Conservation (phyloP, 2,329 filamentous ascomycete genomes). For the Xylaria sp. region DNA sequence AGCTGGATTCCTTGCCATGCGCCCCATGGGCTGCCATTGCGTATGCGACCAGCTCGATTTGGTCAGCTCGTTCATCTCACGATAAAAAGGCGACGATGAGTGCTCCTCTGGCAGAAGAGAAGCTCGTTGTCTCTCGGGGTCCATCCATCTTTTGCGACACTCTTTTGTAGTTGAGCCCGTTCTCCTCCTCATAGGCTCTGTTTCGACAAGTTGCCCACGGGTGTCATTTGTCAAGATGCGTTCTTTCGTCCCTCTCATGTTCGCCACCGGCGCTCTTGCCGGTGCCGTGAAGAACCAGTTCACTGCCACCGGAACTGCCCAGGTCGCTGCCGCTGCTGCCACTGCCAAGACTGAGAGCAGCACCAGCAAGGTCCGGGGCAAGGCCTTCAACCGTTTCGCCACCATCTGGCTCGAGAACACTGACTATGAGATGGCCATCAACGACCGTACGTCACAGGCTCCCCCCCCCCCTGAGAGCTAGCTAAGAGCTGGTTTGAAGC, state of each 20-base stretch:
- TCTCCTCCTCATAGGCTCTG: not conserved
- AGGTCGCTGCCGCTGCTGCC: conserved; percentile 52
- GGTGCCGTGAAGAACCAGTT: conserved; percentile 30
- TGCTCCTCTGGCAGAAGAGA: not conserved
- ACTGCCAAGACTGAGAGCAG: conserved; percentile 57
- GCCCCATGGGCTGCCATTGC: not conserved
- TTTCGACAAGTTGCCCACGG: not conserved
- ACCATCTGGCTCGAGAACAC: conserved; percentile 77
- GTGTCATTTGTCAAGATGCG: conserved; percentile 22
- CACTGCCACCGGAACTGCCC: conserved; percentile 47
- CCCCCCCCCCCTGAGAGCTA: not conserved
- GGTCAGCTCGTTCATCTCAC: not conserved
- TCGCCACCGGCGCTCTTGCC: conserved; percentile 19
- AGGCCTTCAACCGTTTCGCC: conserved; percentile 66
- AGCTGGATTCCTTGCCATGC: not conserved
- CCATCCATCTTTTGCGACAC: not conserved
- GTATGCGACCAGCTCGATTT: not conserved
- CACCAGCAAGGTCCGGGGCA: conserved; percentile 60
- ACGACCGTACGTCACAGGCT: conserved; percentile 49
- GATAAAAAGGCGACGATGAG: not conserved
- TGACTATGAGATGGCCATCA: conserved; percentile 58
- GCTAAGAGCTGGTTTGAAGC: not conserved
- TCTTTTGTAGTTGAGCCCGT: not conserved
- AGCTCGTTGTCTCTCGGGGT: not conserved
- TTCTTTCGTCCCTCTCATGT: conserved; percentile 20